Evolutionary conservation across 345 rosid genomes (phyloP), one percentile per base, ranked within the genome.

Genomic region (Euphorbia tirucalli): DNA sequence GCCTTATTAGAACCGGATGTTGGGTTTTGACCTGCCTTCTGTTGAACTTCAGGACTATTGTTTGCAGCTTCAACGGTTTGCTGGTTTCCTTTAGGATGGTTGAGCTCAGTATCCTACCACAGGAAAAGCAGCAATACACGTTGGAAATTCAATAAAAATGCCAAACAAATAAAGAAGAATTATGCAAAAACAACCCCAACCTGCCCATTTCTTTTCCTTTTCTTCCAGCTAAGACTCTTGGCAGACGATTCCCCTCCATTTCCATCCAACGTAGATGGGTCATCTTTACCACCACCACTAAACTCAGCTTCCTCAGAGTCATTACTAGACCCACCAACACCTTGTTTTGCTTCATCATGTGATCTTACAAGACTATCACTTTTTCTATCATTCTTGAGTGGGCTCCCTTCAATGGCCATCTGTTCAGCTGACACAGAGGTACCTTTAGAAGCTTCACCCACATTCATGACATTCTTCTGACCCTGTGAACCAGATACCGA

Each of bases 291-390:
- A 15, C 80, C 83, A 16, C 90, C 98, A 77, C 91, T 87, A 77
- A 84, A 87, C 78, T 90, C 96, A 66, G 91, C 83, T 80, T 89
- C 91, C 79, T 89, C 95, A 11, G 99, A 90, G 58, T 88, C 92
- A 78, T 90, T 86, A 62, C 88, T 86, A 15, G 93, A 88, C 65
- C 85, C 88, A 75, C 87, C 86, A 71, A 79, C 74, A 77, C 83
- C 85, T 79, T 81, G 86, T 80, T 84, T 88, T 69, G 59, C 84
- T 71, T 87, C 90, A 62, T 84, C 89, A 62, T 75, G 80, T 66
- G 87, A 85, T 69, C 74, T 79, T 44, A 75, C 87, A 54, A 83
- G 55, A 81, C 81, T 72, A 55, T 82, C 87, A 49, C 81, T 76
- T 72, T 61, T 82, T 74, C 79, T 75, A 61, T 76, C 89, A 61